Percentiles rank a stretch among this genome's conserved stretches.
Evolutionary conservation across 2,329 filamentous ascomycete species (phyloP).

Genomic region (Helminthosporium solani): DNA sequence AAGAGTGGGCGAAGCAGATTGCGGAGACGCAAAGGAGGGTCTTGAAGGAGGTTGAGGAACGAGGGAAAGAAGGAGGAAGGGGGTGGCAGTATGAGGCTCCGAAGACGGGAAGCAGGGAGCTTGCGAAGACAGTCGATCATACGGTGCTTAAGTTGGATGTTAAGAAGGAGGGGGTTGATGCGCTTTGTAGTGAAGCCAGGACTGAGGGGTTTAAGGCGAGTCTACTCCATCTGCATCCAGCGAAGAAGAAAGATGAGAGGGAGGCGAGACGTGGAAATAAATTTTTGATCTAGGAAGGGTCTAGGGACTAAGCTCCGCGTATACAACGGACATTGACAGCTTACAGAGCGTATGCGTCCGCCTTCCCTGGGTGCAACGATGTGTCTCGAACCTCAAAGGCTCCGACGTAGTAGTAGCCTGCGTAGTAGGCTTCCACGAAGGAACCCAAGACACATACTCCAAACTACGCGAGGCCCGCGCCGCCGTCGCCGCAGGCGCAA

Average conservation of each 20-base stretch:
- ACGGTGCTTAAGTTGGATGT: conserved; percentile 53
- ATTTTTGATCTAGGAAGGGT: neutral
- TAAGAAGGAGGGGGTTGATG: conserved; percentile 52
- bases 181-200: conserved; percentile 57
- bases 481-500: conserved; percentile 53
- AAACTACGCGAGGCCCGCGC: conserved; percentile 55
- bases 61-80: conserved; percentile 19
- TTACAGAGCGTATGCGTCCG: conserved; percentile 59
- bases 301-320: too few species aligned
- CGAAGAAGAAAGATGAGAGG: neutral
- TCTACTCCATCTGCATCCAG: neutral
- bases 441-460: conserved; percentile 52
- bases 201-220: conserved; percentile 48
- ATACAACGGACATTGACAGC: conserved; percentile 23
- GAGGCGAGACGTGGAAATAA: neutral
- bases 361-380: conserved; percentile 53
- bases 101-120: conserved; percentile 26
- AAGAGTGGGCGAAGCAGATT: conserved; percentile 48
- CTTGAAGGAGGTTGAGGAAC: conserved; percentile 28
- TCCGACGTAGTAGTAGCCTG: conserved; percentile 55
- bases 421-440: conserved; percentile 62
- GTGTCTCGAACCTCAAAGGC: conserved; percentile 51
- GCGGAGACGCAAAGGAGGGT: conserved; percentile 36
- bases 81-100: conserved; percentile 28
- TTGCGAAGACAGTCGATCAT: conserved; percentile 49